These are phyloP conservation scores for Metschnikowia corniflorae DNA, from an alignment of 805 yeast species.

Conservation along the genomic window DNA sequence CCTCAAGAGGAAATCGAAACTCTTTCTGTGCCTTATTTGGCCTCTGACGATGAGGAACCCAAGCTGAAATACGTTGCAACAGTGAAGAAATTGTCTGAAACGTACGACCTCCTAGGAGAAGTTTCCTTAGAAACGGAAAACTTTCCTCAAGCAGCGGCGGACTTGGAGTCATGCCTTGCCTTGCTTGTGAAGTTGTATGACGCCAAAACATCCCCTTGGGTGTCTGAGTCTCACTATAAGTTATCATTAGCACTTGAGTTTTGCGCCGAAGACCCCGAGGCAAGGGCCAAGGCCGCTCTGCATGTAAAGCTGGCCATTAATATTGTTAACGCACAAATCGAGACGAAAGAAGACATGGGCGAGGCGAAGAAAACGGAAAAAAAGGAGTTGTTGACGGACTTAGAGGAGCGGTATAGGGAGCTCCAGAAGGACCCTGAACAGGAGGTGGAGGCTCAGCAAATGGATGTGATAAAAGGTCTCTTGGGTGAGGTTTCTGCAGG, in stretches of 20 bases:
- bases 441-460: slow-evolving; percentile 47
- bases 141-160: slow-evolving; percentile 72
- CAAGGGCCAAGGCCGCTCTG: slow-evolving; percentile 49
- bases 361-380: slow-evolving; percentile 37
- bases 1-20: slow-evolving; percentile 1
- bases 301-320: slow-evolving; percentile 53
- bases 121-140: slow-evolving; percentile 87
- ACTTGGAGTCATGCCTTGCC: slow-evolving; percentile 56
- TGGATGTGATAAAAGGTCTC: slow-evolving; percentile 53
- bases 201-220: slow-evolving; percentile 48
- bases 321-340: slow-evolving; percentile 37
- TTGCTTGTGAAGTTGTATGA: slow-evolving; percentile 50
- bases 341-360: slow-evolving; percentile 25
- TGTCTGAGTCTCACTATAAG: slow-evolving; percentile 80
- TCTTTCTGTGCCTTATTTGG: slow-evolving; percentile 26
- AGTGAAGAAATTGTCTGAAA: slow-evolving; percentile 61
- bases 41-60: slow-evolving; percentile 29
- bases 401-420: slow-evolving; percentile 54
- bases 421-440: slow-evolving; percentile 49
- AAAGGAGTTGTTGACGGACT: slow-evolving; percentile 51
- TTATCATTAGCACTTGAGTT: slow-evolving; percentile 77
- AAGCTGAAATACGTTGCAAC: slow-evolving; percentile 32
- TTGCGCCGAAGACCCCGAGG: slow-evolving; percentile 47
- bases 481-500: slow-evolving; percentile 55
- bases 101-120: slow-evolving; percentile 81